Evolutionary conservation across 2,329 filamentous ascomycete species (phyloP).

Genomic region (Fusarium subglutinans): DNA sequence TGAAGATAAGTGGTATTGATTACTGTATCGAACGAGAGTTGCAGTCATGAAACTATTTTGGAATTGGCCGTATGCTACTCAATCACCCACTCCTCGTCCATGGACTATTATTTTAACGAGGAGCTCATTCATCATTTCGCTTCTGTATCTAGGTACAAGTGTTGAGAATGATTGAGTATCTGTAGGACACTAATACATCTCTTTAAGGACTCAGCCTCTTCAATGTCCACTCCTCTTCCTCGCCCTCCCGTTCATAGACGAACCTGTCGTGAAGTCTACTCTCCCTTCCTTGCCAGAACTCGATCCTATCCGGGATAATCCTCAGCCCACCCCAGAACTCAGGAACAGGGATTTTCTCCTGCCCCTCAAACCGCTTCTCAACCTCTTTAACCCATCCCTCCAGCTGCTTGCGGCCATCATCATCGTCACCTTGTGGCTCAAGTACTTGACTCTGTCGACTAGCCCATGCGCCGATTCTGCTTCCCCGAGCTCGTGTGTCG

Average conservation of each 20-base stretch:
- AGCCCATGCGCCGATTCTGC: conserved; percentile 90
- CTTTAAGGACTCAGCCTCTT: conserved; percentile 73
- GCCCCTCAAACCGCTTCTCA: conserved; percentile 77
- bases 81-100: background rate
- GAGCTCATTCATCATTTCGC: background rate
- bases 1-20: background rate
- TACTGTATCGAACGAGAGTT: background rate
- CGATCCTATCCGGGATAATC: conserved; percentile 83
- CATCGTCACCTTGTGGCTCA: conserved; percentile 54
- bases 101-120: background rate
- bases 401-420: conserved; percentile 77
- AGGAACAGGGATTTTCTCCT: conserved; percentile 86
- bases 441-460: conserved; percentile 87
- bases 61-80: background rate
- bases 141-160: background rate
- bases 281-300: conserved; percentile 96
- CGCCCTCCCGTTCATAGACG: conserved; percentile 73
- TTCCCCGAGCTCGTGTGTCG: conserved; percentile 78
- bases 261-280: conserved; percentile 95
- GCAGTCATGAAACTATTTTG: background rate
- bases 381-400: conserved; percentile 81
- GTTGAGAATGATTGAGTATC: background rate
- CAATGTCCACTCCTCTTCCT: conserved; percentile 65
- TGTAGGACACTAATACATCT: background rate
- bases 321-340: conserved; percentile 95